Evolutionary conservation across 257 asterid species (phyloP).

Genomic region (Solanum infundibuliforme): DNA sequence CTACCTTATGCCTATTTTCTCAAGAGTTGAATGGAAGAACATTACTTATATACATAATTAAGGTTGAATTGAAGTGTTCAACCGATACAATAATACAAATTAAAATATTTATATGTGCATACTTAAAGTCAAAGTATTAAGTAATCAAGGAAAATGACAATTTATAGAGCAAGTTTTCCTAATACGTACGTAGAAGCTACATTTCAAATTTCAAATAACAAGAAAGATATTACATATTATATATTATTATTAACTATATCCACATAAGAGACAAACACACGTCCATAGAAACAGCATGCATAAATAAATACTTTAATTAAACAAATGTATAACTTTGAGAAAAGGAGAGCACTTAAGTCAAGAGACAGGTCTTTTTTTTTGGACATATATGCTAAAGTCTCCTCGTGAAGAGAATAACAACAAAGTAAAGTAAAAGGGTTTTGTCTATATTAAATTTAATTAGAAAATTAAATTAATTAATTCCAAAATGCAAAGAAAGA

Average conservation of each 20-base stretch:
- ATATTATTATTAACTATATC: not conserved
- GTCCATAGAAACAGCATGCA: slow-evolving; percentile 14
- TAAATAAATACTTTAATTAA: not conserved
- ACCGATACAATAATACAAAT: not conserved
- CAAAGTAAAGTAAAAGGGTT: slow-evolving; percentile 15
- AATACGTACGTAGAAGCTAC: not conserved
- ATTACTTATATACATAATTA: not conserved
- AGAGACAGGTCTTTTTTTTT: slow-evolving; percentile 37
- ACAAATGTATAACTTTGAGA: slow-evolving; percentile 13
- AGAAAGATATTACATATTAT: not conserved
- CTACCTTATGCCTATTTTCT: too few relatives aligned
- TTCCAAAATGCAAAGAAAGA: slow-evolving; percentile 21
- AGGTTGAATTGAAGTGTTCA: not conserved
- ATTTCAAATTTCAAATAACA: not conserved
- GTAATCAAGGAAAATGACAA: not conserved
- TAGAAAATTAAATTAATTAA: slow-evolving; percentile 1
- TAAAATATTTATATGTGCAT: too few relatives aligned
- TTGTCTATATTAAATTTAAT: not conserved
- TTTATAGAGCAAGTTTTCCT: not conserved
- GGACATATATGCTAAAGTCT: slow-evolving; percentile 26
- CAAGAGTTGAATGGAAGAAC: too few relatives aligned
- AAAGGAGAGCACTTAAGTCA: slow-evolving; percentile 59
- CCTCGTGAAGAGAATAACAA: slow-evolving; percentile 60
- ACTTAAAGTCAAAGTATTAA: not conserved
- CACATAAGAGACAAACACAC: slow-evolving; percentile 17